A percentile compares a stretch with the other conserved stretches of the same genome.
Evolutionary conservation across 2,329 filamentous ascomycete genomes (phyloP).

Genomic region (Sarocladiaceae sp.): DNA sequence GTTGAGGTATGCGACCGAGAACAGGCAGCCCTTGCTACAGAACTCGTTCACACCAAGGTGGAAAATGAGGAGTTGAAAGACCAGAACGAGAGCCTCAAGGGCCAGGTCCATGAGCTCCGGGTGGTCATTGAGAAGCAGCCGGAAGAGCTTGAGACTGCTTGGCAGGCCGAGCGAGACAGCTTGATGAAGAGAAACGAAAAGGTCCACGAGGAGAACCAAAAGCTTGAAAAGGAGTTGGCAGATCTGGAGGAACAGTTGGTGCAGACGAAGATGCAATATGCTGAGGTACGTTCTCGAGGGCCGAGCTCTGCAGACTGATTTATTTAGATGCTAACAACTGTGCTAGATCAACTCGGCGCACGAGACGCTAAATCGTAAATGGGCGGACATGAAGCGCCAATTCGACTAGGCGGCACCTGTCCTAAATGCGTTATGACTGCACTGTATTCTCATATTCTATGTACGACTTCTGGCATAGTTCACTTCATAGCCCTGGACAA

Average conservation of each 20-base stretch:
- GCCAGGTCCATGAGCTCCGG: slow-evolving; percentile 79
- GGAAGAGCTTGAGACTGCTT: slow-evolving; percentile 73
- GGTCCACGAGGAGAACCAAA: slow-evolving; percentile 88
- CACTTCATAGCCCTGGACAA: not conserved
- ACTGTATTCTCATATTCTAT: not conserved
- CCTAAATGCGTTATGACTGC: not conserved
- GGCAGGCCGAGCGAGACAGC: slow-evolving; percentile 80
- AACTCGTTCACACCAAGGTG: slow-evolving; percentile 86
- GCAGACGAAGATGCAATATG: slow-evolving; percentile 88
- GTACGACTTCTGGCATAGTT: not conserved
- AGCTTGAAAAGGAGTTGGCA: slow-evolving; percentile 79
- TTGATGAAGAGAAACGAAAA: slow-evolving; percentile 89
- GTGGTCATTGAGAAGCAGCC: slow-evolving; percentile 86
- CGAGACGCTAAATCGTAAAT: slow-evolving; percentile 68
- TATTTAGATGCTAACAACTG: slow-evolving; percentile 13
- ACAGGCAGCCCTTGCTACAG: slow-evolving; percentile 83
- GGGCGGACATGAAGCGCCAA: slow-evolving; percentile 63
- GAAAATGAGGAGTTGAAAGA: slow-evolving; percentile 87
- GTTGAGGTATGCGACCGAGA: slow-evolving; percentile 84
- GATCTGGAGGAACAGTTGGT: slow-evolving; percentile 93
- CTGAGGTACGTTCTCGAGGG: slow-evolving; percentile 61
- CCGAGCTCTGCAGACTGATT: slow-evolving; percentile 2
- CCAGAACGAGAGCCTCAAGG: slow-evolving; percentile 79
- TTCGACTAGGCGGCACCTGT: slow-evolving; percentile 32
- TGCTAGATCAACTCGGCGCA: slow-evolving; percentile 64